Evolutionary conservation across 1,139 yeast species (phyloP), one percentile per base, ranked within the genome.

Genomic region (Suhomyces maxii): DNA sequence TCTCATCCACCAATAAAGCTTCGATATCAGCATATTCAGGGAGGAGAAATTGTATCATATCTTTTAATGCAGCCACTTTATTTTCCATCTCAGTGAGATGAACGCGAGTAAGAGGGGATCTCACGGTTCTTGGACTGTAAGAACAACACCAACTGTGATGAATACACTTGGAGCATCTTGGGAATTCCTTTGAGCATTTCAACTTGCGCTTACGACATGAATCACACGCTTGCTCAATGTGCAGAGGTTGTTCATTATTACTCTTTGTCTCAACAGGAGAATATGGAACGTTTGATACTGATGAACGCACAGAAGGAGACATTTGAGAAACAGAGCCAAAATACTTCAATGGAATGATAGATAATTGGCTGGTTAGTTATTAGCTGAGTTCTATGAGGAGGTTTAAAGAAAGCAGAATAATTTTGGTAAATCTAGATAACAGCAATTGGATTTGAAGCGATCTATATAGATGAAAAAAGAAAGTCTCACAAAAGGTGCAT

Each of bases 71-170:
- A 43, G 73, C 68, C 12, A 84, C 84, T 50, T 84, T 71, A 49
- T 74, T 79, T 63, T 89, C 96, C 37, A 89, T 90, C 46, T 79
- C 79, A 9, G 96, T 88, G 53, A 89, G 70, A 67, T 86, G 86
- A 14, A 86, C 89, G 55, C 97, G 72, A 0, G 96, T 89, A 50
- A 89, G 69, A 0, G 96, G 96, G 7, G 91, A 83, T 49, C 96
- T 70, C 31, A 86, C 84, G 2, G 86, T 79, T 51, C 87, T 73
- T 11, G 97, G 96, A 26, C 88, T 82, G 63, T 89, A 89, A 5
- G 80, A 69, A 64, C 97, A 89, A 40, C 78, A 77, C 86, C 95
- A 84, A 37, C 77, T 73, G 60, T 87, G 89, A 46, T 79, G 82
- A 13, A 76, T 66, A 67, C 97, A 89, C 61, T 88, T 88, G 40